Base-by-base conservation (phyloP, 805 yeast genomes). In the Candida montana region DNA sequence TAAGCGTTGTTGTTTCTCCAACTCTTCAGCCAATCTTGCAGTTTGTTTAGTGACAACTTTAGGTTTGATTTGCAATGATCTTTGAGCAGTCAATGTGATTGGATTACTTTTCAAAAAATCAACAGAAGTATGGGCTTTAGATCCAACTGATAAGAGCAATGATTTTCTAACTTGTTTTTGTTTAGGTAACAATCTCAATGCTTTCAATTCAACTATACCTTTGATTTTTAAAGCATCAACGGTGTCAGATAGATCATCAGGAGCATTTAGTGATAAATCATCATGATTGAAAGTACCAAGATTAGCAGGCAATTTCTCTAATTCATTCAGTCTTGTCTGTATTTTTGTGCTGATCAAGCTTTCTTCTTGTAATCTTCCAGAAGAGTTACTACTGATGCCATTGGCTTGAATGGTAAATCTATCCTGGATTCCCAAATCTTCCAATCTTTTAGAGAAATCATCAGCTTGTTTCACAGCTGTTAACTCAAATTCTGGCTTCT, bases 11-110 rank as follows among this genome's bases (percentile, higher is more conserved):
- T 81, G 82, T 56, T 79, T 83, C 54, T 83, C 88, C 44, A 85
- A 67, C 55, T 83, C 86, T 58, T 79, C 83, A 4, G 90, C 89
- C 35, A 85, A 65, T 46, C 81, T 70, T 5, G 87, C 83, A 1
- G 95, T 85, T 53, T 83, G 84, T 16, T 81, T 79, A 24, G 83
- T 82, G 45, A 77, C 78, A 40, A 81, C 73, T 57, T 83, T 85
- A 27, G 79, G 78, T 57, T 87, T 74, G 15, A 83, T 68, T 55
- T 79, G 79, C 43, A 77, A 72, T 0, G 86, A 75, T 56, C 95
- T 69, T 53, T 80, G 81, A 38, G 87, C 85, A 33, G 83, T 79
- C 51, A 75, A 67, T 3, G 82, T 73, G 37, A 74, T 67, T 5
- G 85, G 74, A 41, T 77, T 71, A 35, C 69, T 67, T 38, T 71